Evolutionary conservation across 2,329 filamentous ascomycete species (phyloP).

Genomic region (Neofusicoccum parvum): DNA sequence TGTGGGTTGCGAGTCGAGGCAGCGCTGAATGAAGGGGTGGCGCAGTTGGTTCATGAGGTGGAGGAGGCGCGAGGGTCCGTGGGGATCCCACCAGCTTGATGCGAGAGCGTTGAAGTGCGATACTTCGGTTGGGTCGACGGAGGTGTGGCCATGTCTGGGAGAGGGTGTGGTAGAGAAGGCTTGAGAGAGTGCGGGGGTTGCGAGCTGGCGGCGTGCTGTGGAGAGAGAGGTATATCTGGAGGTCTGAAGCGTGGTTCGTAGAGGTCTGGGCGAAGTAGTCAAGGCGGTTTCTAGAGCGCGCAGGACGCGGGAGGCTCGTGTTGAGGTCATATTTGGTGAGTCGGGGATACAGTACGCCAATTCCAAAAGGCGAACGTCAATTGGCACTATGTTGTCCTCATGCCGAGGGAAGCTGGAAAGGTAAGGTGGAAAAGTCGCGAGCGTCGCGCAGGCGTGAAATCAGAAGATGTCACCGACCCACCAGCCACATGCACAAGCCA

Average conservation of each 20-base stretch:
- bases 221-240: background rate
- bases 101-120: constrained; percentile 94
- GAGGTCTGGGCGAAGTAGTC: background rate
- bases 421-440: background rate
- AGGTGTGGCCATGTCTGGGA: constrained; percentile 24
- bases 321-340: background rate
- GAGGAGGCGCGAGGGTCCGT: constrained; percentile 86
- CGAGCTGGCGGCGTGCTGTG: background rate
- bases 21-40: constrained; percentile 83
- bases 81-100: constrained; percentile 94
- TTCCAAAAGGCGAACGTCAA: background rate
- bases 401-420: background rate
- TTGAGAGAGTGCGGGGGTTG: background rate
- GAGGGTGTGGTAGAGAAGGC: constrained; percentile 1
- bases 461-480: constrained; percentile 10
- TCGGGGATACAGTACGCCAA: background rate
- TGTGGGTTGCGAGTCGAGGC: constrained; percentile 52
- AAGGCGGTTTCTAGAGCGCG: background rate
- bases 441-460: background rate
- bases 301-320: background rate
- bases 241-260: background rate
- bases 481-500: constrained; percentile 8
- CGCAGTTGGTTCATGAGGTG: constrained; percentile 98
- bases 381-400: background rate
- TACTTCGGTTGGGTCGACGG: constrained; percentile 80